Base-by-base conservation (phyloP, 768 basidiomycete genomes). In the Russula compacta region DNA sequence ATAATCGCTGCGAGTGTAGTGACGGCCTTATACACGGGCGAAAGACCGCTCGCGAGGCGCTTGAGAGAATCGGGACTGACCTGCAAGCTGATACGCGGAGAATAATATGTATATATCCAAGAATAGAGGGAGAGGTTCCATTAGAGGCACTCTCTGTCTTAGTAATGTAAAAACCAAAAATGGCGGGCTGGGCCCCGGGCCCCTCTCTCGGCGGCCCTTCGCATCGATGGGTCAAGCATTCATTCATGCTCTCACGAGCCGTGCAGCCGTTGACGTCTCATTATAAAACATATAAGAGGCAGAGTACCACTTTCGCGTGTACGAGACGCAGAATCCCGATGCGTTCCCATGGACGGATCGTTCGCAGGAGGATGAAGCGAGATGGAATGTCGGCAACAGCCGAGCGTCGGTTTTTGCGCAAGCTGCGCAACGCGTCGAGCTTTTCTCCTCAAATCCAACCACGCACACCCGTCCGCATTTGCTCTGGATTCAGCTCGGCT, bases 1-100 rank as follows among this genome's bases (percentile, higher is more conserved):
- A 70, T 83, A 32, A 55, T 68, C 14, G 35, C 78, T 17, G 67
- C 77, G 65, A 48, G 77, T 42, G 17, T 76, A 1, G 69, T 84
- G 10, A 69, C 76, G 0, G 71, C 78, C 49, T 74, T 72, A 42
- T 84, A 72, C 63, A 79, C 76, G n/a, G 86, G 85, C 4, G 77
- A 70, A 40, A 50, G 54, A 15, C 67, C 73, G 39, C 50, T 66
- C 35, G 49, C 51, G 17, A 53, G 29, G 38, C 61, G 57, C 29
- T 6, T 60, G 33, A 54, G 46, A 43, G 5, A 15, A 38, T 17
- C 38, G 21, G 42, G 19, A 5, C n/a, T 4, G 17, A 42, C n/a
- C 6, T 33, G 48, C n/a, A 49, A 40, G 47, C 17, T 19, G 36
- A 42, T 21, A 21, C 32, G 9, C 21, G 48, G 47, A 4, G 21